Base-by-base conservation (phyloP, 768 basidiomycete species). In the Russula foetens region DNA sequence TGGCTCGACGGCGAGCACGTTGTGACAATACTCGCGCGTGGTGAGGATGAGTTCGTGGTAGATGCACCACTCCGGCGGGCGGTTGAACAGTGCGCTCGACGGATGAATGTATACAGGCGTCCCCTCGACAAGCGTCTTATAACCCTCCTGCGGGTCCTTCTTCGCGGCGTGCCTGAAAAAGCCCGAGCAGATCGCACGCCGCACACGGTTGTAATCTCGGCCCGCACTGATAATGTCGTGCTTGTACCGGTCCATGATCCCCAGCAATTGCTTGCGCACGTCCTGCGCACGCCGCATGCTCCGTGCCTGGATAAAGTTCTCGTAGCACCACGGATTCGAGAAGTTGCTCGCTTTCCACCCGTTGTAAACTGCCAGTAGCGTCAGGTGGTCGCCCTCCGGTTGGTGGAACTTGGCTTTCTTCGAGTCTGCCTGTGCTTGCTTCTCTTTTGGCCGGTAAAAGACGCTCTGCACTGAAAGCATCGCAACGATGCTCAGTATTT, bases 371-470 rank as follows among this genome's bases (percentile, higher is more conserved):
- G 96, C 90, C 63, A 94, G 75, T 39, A 95, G 73, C 12, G 92
- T 96, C 35, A 96, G 75, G 71, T 98, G 92, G 69, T 98, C 97
- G 9, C 97, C 97, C 76, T 98, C 97, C 0, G 97, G 92, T 71
- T 98, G 92, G 74, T 98, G 96, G 75, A 99, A 99, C 73, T 99
- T 99, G 33, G 97, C 97, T 73, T 98, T 99, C 78, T 99, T 98
- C 38, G 96, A 94, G 73, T 99, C 97, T 0, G 97, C 97, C 74
- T 98, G 96, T 12, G 91, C 94, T 71, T 98, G 97, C 74, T 98
- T 98, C 74, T 98, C 97, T 74, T 98, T 98, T n/a, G 96, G 97
- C 39, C 97, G 84, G 73, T 98, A 98, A 73, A 98, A 99, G 41
- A 98, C 92, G 52, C 84, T 90, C 70, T 96, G 95, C 31, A 97